Base-by-base conservation (phyloP, 2,329 filamentous ascomycete genomes). In the Taxawa tesnikishii region DNA sequence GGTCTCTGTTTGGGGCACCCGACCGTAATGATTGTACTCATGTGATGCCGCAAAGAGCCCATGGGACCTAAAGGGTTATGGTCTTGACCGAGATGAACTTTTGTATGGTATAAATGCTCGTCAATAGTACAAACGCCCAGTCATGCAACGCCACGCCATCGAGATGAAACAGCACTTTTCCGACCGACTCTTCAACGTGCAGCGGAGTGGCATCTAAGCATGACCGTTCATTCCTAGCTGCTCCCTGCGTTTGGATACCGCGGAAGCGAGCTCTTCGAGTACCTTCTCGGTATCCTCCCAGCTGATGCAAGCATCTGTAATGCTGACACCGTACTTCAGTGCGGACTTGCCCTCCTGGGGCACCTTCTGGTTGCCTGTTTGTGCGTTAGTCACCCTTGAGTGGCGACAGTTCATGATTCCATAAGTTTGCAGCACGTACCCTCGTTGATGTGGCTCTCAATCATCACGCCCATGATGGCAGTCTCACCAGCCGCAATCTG, bases 391-490 rank as follows among this genome's bases (percentile, higher is more conserved):
- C 8, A 32, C 14, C 30, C 12, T 38, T 28, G 11, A 16, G 21
- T 18, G 9, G n/a, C n/a, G n/a, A n/a, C n/a, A n/a, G 4, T n/a
- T 25, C 28, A 28, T 9, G 23, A 31, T 19, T 28, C 23, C 19
- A 25, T 23, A 25, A 25, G 16, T 33, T 28, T 29, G 12, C 34
- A 26, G 8, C n/a, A 53, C 67, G 49, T 56, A 80, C 82, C 87
- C 63, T 94, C 88, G 49, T 88, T 80, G 62, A 96, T 92, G 59
- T 96, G 83, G 59, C 83, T 92, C 67, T 98, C 90, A 50, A 98
- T 93, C 90, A 98, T 98, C 38, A 96, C 83, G 49, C 90, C 90
- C 75, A 94, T 88, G 51, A 98, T 90, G 29, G 68, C 79, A 3
- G 71, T 70, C 63, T 96, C 88, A 21, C 90, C 90, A 36, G 70